Conservation (phyloP, 2,329 filamentous ascomycete species). For the Orbilia ellipsospora region DNA sequence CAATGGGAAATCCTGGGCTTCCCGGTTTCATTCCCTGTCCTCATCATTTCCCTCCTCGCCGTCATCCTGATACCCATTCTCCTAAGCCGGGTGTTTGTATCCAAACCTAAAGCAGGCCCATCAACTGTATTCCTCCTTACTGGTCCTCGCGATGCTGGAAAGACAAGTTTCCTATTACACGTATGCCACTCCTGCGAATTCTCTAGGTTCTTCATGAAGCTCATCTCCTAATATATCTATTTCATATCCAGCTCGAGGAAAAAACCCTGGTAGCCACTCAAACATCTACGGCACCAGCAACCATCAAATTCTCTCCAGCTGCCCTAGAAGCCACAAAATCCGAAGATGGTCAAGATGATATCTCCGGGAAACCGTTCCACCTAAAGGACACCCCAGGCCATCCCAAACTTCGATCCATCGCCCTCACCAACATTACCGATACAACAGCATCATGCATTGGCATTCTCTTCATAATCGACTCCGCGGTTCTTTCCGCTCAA, state of each 20-base stretch:
- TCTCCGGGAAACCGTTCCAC: slow-evolving; percentile 29
- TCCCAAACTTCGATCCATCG: slow-evolving; percentile 84
- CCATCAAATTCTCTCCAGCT: slow-evolving; percentile 27
- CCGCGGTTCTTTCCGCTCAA: slow-evolving; percentile 67
- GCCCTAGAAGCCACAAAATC: slow-evolving; percentile 35
- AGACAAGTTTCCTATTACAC: slow-evolving; percentile 44
- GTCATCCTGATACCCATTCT: slow-evolving; percentile 48
- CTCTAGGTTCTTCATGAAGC: neutral
- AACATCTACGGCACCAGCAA: slow-evolving; percentile 45
- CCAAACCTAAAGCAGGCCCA: slow-evolving; percentile 26
- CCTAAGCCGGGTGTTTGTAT: slow-evolving; percentile 12
- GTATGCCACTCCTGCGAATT: slow-evolving; percentile 12
- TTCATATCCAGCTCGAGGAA: slow-evolving; percentile 35
- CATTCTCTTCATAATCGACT: slow-evolving; percentile 89
- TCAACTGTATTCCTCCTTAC: slow-evolving; percentile 39
- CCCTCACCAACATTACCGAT: slow-evolving; percentile 67
- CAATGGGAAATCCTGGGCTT: slow-evolving; percentile 43
- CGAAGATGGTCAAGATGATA: slow-evolving; percentile 9
- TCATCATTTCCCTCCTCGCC: slow-evolving; percentile 41
- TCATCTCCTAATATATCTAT: neutral
- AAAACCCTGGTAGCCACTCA: slow-evolving; percentile 43
- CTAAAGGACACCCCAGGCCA: slow-evolving; percentile 86
- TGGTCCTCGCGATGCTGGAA: slow-evolving; percentile 50
- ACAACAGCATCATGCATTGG: slow-evolving; percentile 68
- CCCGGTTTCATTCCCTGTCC: slow-evolving; percentile 42